Conservation (phyloP, 2,329 filamentous ascomycete genomes). For the Cladophialophora bantiana region DNA sequence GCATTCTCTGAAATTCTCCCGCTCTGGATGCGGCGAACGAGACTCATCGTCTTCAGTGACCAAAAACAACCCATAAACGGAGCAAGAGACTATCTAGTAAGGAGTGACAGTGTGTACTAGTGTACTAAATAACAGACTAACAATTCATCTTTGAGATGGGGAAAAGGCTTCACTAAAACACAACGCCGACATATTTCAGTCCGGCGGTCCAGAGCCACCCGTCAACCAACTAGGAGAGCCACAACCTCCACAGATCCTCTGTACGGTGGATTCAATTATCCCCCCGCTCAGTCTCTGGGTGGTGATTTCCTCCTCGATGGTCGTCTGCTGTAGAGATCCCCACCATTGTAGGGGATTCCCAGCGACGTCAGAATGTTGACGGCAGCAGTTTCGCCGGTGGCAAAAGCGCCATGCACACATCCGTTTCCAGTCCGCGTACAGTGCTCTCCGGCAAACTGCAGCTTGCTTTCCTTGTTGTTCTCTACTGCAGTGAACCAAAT, state of each 20-base stretch:
- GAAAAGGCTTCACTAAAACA: constrained; percentile 6
- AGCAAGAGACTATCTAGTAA: neutral
- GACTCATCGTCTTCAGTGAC: neutral
- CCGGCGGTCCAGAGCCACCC: constrained; percentile 23
- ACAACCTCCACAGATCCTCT: constrained; percentile 21
- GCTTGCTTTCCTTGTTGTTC: constrained; percentile 46
- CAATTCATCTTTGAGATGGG: constrained; percentile 9
- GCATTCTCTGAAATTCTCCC: neutral
- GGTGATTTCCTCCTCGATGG: constrained; percentile 31
- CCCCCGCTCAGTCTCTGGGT: constrained; percentile 30
- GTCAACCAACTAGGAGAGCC: constrained; percentile 23
- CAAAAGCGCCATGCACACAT: constrained; percentile 55
- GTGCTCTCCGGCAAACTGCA: constrained; percentile 54
- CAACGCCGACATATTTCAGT: constrained; percentile 35
- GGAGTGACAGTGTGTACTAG: neutral
- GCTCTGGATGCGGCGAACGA: neutral
- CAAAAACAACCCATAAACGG: neutral
- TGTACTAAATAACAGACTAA: neutral
- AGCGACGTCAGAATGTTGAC: constrained; percentile 49
- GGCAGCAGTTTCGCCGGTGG: constrained; percentile 52
- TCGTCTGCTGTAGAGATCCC: constrained; percentile 38
- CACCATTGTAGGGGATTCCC: constrained; percentile 47
- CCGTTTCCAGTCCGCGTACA: constrained; percentile 52
- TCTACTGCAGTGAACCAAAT: constrained; percentile 48
- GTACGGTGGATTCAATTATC: constrained; percentile 9